Percentiles rank a stretch among this genome's conserved stretches.
Conservation (phyloP, 371 early-diverging fungal genomes). For the Rhizomucor miehei region DNA sequence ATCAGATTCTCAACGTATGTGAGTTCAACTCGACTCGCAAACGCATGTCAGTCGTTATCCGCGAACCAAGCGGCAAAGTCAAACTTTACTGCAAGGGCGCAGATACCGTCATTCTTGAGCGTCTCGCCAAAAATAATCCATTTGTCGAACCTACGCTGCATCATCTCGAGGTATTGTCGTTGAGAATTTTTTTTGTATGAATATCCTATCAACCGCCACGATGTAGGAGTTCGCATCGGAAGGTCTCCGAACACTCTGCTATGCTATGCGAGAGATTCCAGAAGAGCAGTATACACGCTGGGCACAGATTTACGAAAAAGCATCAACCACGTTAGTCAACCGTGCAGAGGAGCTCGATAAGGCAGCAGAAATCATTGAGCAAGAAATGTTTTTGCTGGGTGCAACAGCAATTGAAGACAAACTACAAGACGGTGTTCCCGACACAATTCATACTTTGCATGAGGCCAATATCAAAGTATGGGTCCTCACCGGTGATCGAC, state of each 20-base stretch:
- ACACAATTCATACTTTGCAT: constrained; percentile 91
- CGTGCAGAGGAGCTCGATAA: constrained; percentile 84
- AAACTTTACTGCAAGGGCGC: constrained; percentile 97
- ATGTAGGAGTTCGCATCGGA: constrained; percentile 81
- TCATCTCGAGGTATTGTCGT: constrained; percentile 64
- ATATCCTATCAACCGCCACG: not conserved
- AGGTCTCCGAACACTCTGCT: constrained; percentile 91
- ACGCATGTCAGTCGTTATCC: constrained; percentile 91
- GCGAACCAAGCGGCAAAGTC: constrained; percentile 85
- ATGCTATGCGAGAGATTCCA: constrained; percentile 87
- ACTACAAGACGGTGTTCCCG: constrained; percentile 97
- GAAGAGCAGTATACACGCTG: constrained; percentile 85
- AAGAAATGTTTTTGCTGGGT: constrained; percentile 86
- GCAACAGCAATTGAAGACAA: constrained; percentile 99
- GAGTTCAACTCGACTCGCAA: constrained; percentile 98
- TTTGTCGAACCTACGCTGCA: constrained; percentile 70
- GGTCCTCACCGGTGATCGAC: constrained; percentile 95
- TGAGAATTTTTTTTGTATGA: not conserved
- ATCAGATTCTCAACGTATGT: constrained; percentile 88
- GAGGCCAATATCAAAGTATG: constrained; percentile 96
- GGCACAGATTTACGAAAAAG: constrained; percentile 79
- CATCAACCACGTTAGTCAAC: constrained; percentile 85
- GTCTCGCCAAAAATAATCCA: constrained; percentile 71
- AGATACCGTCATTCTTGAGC: constrained; percentile 96
- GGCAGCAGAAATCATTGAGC: constrained; percentile 93